A percentile compares a stretch with the other conserved stretches of the same genome.
These are phyloP conservation scores for Dothidotthia symphoricarpi DNA, from an alignment of 2,329 filamentous ascomycete genomes.

Conservation along the genomic window DNA sequence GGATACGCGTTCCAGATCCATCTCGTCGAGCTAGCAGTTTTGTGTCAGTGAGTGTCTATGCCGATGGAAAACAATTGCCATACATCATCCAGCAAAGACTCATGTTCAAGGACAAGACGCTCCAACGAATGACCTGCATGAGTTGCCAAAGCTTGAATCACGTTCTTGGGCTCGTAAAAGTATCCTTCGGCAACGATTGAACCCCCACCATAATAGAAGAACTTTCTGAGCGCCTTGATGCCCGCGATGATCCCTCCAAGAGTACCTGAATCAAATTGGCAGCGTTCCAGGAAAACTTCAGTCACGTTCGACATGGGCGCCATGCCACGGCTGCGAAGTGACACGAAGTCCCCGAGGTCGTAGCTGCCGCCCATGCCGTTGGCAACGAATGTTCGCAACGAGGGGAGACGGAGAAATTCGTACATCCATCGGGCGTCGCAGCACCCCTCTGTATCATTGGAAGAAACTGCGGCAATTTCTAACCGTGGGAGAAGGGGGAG, in stretches of 20 bases:
- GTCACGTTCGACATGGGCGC: slow-evolving; percentile 9
- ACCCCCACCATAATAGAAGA: slow-evolving; percentile 11
- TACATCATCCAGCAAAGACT: too few species aligned
- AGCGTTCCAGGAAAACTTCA: slow-evolving; percentile 10
- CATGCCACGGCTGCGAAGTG: background rate
- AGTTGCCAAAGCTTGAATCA: slow-evolving; percentile 7
- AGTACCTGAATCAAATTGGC: slow-evolving; percentile 5
- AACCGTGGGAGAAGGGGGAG: slow-evolving; percentile 17
- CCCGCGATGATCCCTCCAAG: slow-evolving; percentile 6
- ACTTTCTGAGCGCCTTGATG: slow-evolving; percentile 8
- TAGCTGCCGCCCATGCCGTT: slow-evolving; percentile 11
- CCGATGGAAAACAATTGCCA: too few species aligned
- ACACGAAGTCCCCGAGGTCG: background rate
- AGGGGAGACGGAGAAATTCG: slow-evolving; percentile 13
- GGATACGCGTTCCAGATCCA: background rate
- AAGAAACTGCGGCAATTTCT: slow-evolving; percentile 9
- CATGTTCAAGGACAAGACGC: slow-evolving; percentile 1
- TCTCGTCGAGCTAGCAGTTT: background rate
- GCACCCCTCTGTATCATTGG: slow-evolving; percentile 7
- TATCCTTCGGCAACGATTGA: slow-evolving; percentile 1
- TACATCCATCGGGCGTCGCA: slow-evolving; percentile 8
- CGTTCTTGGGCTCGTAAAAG: slow-evolving; percentile 6
- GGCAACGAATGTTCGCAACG: slow-evolving; percentile 10
- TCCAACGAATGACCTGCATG: slow-evolving; percentile 9
- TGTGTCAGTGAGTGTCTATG: background rate